These are phyloP conservation scores for Dendrobium catenatum DNA, from an alignment of 106 monocot genomes.

Conservation along the genomic window DNA sequence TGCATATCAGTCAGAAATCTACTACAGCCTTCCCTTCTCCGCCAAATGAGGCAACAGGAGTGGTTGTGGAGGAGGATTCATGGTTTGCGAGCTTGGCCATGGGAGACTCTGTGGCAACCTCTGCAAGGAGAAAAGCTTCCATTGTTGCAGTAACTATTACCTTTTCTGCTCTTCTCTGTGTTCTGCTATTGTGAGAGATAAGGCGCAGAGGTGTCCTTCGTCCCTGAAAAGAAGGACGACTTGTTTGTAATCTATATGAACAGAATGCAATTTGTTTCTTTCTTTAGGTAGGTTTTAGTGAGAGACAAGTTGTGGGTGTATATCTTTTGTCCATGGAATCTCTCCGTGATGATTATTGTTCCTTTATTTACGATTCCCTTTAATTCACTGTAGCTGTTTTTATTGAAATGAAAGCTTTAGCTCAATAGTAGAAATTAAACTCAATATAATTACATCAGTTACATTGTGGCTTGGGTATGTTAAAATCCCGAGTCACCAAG, in stretches of 20 bases:
- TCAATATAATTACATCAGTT: no score
- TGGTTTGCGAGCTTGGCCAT: slow-evolving; percentile 8
- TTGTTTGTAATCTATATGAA: neutral
- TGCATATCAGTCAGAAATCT: neutral
- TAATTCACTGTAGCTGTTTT: no score
- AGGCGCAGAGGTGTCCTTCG: neutral
- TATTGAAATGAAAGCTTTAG: no score
- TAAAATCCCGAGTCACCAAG: no score
- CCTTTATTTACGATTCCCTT: no score
- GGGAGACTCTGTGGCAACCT: neutral
- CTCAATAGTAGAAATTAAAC: no score
- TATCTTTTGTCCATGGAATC: no score
- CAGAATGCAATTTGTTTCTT: neutral
- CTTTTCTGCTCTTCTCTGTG: neutral
- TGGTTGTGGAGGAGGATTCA: neutral
- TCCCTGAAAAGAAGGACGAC: neutral
- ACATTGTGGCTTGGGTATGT: no score
- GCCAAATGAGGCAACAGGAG: neutral
- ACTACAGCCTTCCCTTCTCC: neutral
- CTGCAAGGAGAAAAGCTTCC: neutral
- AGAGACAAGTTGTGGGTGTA: neutral
- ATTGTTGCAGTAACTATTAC: neutral
- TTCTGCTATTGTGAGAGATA: neutral
- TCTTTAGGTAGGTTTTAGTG: neutral
- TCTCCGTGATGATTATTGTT: no score